Conservation (phyloP, 2,329 filamentous ascomycete genomes). For the Fusarium sp. region DNA sequence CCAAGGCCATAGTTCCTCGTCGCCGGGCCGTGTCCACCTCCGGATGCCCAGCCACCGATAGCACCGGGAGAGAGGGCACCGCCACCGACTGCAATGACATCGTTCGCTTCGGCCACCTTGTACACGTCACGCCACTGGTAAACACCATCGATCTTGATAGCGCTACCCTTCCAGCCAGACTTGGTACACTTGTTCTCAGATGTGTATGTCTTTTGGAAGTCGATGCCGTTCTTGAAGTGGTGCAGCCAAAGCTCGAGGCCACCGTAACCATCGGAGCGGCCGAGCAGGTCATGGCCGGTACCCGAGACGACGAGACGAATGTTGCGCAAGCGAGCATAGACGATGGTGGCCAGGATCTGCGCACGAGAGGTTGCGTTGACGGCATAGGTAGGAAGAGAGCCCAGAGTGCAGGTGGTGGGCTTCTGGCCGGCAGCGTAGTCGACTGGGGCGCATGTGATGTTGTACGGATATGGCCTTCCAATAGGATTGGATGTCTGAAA, state of each 20-base stretch:
- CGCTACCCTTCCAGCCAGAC: conserved; percentile 22
- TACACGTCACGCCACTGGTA: conserved; percentile 39
- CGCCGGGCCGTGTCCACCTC: conserved; percentile 33
- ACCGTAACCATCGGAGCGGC: conserved; percentile 31
- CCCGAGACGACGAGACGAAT: conserved; percentile 28
- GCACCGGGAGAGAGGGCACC: conserved; percentile 35
- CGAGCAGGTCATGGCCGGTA: conserved; percentile 34
- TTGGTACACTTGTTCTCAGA: conserved; percentile 9
- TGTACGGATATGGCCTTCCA: conserved; percentile 39
- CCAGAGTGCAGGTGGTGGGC: conserved; percentile 30
- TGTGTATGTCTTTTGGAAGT: conserved; percentile 11
- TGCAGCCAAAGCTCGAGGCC: conserved; percentile 37
- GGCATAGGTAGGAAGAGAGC: conserved; percentile 28
- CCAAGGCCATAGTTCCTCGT: conserved; percentile 37
- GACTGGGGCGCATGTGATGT: conserved; percentile 36
- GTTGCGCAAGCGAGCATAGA: conserved; percentile 16
- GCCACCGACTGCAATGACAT: conserved; percentile 32
- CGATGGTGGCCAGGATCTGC: conserved; percentile 19
- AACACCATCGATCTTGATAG: conserved; percentile 31
- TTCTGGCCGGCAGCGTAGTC: conserved; percentile 24
- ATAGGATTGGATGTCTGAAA: conserved; percentile 37
- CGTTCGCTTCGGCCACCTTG: conserved; percentile 29
- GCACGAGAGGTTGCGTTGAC: conserved; percentile 23
- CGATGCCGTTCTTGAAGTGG: conserved; percentile 29
- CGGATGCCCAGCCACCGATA: conserved; percentile 34